A percentile compares a stretch with the other conserved stretches of the same genome.
These are phyloP conservation scores for Penicillium olsonii DNA, from an alignment of 2,329 filamentous ascomycete species.

Conservation along the genomic window DNA sequence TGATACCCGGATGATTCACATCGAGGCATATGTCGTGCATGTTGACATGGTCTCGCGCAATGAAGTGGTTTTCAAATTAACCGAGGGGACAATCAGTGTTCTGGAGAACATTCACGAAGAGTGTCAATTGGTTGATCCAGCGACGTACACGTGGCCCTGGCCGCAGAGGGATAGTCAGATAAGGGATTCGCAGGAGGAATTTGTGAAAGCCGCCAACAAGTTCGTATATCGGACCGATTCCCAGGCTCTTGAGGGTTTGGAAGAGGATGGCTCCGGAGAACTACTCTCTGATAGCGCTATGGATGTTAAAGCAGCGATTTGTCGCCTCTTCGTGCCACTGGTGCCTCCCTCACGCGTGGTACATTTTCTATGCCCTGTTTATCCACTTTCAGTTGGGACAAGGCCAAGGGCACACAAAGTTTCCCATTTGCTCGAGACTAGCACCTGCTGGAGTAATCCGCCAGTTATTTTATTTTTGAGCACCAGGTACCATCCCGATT, in stretches of 20 bases:
- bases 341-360: slow-evolving; percentile 83
- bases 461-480: too few species aligned
- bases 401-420: too few species aligned
- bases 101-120: slow-evolving; percentile 96
- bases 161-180: slow-evolving; percentile 92
- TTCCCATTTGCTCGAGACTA: too few species aligned
- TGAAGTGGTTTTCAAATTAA: slow-evolving; percentile 97
- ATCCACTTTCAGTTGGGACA: too few species aligned
- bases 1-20: slow-evolving; percentile 85
- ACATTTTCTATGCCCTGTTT: too few species aligned
- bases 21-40: slow-evolving; percentile 97
- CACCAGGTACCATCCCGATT: too few species aligned
- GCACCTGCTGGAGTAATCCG: too few species aligned
- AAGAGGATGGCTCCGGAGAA: slow-evolving; percentile 94
- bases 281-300: slow-evolving; percentile 87
- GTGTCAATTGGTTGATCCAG: slow-evolving; percentile 85
- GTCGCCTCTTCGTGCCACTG: slow-evolving; percentile 79
- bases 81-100: slow-evolving; percentile 85
- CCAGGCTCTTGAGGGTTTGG: slow-evolving; percentile 86
- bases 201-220: slow-evolving; percentile 93
- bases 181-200: slow-evolving; percentile 96
- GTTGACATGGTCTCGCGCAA: slow-evolving; percentile 98
- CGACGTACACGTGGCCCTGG: slow-evolving; percentile 89
- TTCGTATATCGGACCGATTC: slow-evolving; percentile 91
- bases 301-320: slow-evolving; percentile 85